Evolutionary conservation across 805 yeast genomes (phyloP).

Genomic region (Sugiyamaella marilandica): DNA sequence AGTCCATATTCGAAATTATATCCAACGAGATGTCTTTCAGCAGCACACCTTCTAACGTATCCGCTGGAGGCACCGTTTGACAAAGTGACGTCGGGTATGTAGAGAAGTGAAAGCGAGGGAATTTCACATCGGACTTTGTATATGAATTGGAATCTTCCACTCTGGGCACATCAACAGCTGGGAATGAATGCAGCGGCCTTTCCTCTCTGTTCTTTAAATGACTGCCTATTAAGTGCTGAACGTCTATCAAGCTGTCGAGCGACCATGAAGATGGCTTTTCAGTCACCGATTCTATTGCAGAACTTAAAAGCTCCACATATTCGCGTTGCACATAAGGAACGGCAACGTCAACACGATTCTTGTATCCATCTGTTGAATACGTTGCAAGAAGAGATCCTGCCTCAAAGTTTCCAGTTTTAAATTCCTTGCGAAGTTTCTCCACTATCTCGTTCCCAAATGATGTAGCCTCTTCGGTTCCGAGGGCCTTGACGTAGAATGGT

Average conservation of each 20-base stretch:
- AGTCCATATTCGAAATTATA: slow-evolving; percentile 72
- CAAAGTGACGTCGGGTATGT: slow-evolving; percentile 49
- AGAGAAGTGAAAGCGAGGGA: slow-evolving; percentile 55
- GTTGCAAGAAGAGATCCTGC: slow-evolving; percentile 1
- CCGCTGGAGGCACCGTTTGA: slow-evolving; percentile 59
- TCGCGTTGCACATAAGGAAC: slow-evolving; percentile 34
- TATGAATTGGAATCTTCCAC: slow-evolving; percentile 3
- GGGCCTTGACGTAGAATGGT: slow-evolving; percentile 45
- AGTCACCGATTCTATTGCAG: slow-evolving; percentile 19
- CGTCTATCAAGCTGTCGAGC: slow-evolving; percentile 21
- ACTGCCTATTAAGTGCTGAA: slow-evolving; percentile 11
- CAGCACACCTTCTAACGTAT: slow-evolving; percentile 51
- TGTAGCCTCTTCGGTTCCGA: slow-evolving; percentile 34
- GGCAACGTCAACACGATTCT: not conserved
- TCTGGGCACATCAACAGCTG: slow-evolving; percentile 30
- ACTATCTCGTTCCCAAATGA: slow-evolving; percentile 24
- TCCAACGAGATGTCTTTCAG: slow-evolving; percentile 74
- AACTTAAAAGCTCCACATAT: slow-evolving; percentile 22
- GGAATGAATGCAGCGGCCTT: slow-evolving; percentile 27
- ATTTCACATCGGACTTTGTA: not conserved
- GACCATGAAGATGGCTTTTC: slow-evolving; percentile 21
- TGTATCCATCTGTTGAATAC: not conserved
- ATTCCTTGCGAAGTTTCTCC: slow-evolving; percentile 8
- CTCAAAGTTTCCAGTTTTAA: not conserved
- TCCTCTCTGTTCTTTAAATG: slow-evolving; percentile 1